Evolutionary conservation across 257 asterid species (phyloP).

Genomic region (Salvia rosmarinus): DNA sequence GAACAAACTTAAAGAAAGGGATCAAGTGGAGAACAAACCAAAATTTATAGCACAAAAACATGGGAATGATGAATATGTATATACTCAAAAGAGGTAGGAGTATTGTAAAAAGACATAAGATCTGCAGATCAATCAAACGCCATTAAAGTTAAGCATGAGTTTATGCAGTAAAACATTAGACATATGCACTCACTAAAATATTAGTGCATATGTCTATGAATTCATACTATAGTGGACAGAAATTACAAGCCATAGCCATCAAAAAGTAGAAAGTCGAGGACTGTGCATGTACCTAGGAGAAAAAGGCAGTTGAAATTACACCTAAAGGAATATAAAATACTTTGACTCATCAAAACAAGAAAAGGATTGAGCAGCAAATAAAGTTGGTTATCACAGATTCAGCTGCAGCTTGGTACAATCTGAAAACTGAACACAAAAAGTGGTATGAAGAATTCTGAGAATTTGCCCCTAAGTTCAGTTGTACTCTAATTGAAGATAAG

Average conservation of each 20-base stretch:
- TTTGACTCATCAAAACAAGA: not conserved
- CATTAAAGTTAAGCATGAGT: not conserved
- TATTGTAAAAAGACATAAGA: not conserved
- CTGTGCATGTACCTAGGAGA: constrained; percentile 4
- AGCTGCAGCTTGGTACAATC: constrained; percentile 11
- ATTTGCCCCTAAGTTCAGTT: not conserved
- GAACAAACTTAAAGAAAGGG: not conserved
- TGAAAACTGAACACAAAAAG: not conserved
- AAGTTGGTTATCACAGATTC: not conserved
- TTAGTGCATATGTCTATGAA: not conserved
- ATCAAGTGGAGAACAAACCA: constrained; percentile 6
- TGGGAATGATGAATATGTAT: not conserved
- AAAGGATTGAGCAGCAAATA: constrained; percentile 5
- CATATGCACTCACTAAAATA: constrained; percentile 3
- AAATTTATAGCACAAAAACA: not conserved
- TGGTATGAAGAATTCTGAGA: not conserved
- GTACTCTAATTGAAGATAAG: not conserved
- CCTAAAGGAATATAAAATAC: not conserved
- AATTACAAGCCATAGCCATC: not conserved
- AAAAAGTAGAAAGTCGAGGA: not conserved
- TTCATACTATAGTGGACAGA: not conserved
- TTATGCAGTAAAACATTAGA: not conserved
- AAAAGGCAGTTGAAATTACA: not conserved
- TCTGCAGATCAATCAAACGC: not conserved
- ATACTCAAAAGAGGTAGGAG: not conserved